Conservation (phyloP, 306 rosid genomes). For the Rosa chinensis region DNA sequence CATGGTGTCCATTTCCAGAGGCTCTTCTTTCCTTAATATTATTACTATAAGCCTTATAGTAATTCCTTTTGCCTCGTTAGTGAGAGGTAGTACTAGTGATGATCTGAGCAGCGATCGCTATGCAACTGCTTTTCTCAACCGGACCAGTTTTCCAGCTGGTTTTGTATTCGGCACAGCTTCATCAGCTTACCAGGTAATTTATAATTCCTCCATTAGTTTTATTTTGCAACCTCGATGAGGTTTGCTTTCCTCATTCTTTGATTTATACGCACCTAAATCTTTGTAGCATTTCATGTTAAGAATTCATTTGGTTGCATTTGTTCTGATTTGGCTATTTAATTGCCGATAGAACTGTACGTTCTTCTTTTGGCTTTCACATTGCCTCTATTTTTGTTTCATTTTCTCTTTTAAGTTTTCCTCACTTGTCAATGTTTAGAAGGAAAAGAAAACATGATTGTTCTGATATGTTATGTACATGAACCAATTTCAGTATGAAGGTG, state of each 20-base stretch:
- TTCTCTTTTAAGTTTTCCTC: not conserved
- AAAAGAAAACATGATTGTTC: not conserved
- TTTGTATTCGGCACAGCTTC: slow-evolving; percentile 53
- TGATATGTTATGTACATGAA: not conserved
- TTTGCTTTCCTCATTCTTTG: not conserved
- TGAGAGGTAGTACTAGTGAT: not conserved
- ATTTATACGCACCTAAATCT: not conserved
- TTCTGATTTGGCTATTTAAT: not conserved
- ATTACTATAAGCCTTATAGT: not conserved
- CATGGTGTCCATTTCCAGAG: not conserved
- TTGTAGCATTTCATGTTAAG: not conserved
- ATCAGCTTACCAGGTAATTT: slow-evolving; percentile 38
- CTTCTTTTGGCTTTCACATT: not conserved
- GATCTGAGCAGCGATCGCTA: not conserved
- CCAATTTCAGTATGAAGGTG: slow-evolving; percentile 12
- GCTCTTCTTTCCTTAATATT: not conserved
- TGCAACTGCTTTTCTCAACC: slow-evolving; percentile 26
- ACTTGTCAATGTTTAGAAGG: not conserved
- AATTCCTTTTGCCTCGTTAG: not conserved
- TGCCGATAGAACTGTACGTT: no score
- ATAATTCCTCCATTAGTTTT: not conserved
- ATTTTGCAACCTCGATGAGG: not conserved
- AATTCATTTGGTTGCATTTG: no score
- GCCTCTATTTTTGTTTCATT: not conserved
- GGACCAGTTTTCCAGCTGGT: slow-evolving; percentile 36